Evolutionary conservation across 768 basidiomycete species (phyloP), one percentile per base, ranked within the genome.

Genomic region (Myochromella boudieri): DNA sequence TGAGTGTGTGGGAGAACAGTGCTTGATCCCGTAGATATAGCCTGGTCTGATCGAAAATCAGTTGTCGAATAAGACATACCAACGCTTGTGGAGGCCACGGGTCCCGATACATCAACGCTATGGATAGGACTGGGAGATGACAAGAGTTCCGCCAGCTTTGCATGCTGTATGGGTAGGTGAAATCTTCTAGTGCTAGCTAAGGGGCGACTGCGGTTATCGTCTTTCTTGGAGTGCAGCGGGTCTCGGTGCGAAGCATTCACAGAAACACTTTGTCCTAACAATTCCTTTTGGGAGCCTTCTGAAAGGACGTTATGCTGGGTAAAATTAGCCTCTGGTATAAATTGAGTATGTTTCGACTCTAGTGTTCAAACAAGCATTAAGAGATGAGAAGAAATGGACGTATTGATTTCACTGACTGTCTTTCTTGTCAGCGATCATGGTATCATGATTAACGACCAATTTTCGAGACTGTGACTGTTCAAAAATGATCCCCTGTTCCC

Each of bases 111-210:
- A 18, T 29, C 26, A 15, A 12, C 24, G 29, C 31, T 15, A 21
- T 44, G 6, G 2, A 24, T 5, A 8, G 46, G 25, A 4, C 20
- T 4, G 10, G 62, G 52, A 18, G 62, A 60, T 20, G 65, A 69
- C 32, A 71, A 54, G 7, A 71, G 48, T 44, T 71, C 69, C 24
- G 66, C 67, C 29, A 69, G 44, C 46, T 52, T 53, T n/a, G 64
- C 64, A 48, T 66, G 61, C 5, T 63, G 60, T 36, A 64, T 69
- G 48, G 63, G 56, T 36, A 56, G 50, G 17, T 57, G 58, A 29
- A 46, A 44, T 12, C 8, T 32, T 28, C 44, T 37, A 7, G 36
- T 9, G 18, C 29, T n/a, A 18, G 43, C 20, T 34, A 18, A 11
- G 15, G 11, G 18, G n/a, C 10, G 28, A 36, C n/a, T n/a, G n/a